Evolutionary conservation across 331 rosid species (phyloP).

Genomic region (Prunus yedoensis): DNA sequence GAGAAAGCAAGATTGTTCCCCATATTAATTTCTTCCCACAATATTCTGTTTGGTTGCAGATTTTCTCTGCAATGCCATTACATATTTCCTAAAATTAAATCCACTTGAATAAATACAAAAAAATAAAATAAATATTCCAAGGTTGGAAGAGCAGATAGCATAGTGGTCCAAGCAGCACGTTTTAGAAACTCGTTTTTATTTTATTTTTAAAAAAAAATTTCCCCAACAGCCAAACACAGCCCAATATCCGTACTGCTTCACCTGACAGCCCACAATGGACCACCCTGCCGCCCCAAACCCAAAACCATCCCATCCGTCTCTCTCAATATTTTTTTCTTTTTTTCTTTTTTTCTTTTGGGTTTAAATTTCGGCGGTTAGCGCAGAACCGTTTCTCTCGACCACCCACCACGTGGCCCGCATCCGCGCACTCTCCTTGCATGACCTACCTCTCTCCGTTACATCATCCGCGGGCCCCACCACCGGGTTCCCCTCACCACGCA

Average conservation of each 20-base stretch:
- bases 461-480: not conserved
- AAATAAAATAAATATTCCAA: not conserved
- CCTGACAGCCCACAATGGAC: conserved; percentile 9
- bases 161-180: not conserved
- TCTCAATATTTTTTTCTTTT: not conserved
- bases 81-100: not conserved
- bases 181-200: too few species aligned
- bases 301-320: not conserved
- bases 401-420: not conserved
- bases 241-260: not conserved
- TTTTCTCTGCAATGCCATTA: not conserved
- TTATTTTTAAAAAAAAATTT: not conserved
- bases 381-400: too few species aligned
- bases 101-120: too few species aligned
- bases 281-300: conserved; percentile 1
- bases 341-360: not conserved
- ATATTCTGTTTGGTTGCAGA: not conserved
- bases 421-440: not conserved
- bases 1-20: too few species aligned
- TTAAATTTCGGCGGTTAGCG: not conserved
- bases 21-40: not conserved
- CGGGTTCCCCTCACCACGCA: conserved; percentile 8
- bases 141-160: not conserved
- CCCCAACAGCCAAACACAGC: not conserved
- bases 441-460: not conserved